Base-by-base conservation (phyloP, 139 green algal genomes). In the Haematococcus sp. region DNA sequence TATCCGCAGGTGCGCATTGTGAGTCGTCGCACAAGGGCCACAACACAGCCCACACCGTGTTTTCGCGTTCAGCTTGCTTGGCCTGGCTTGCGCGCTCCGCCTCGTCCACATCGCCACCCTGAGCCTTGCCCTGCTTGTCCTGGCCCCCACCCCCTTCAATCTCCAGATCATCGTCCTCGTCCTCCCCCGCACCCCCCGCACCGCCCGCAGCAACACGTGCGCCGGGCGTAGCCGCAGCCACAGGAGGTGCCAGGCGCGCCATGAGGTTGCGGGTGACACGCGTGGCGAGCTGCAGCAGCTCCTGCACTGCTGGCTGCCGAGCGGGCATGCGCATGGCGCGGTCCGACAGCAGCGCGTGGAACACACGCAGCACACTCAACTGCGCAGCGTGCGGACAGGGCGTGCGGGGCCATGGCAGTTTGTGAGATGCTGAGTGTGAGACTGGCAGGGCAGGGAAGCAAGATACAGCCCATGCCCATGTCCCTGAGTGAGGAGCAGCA, bases 351-450 rank as follows among this genome's bases (percentile, higher is more conserved):
- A 95, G 67, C 44, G 69, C 34, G 68, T 94, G 81, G 68, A 94
- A 92, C 35, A 92, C 68, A 11, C 90, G 87, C 70, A 95, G 80
- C 40, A 94, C 80, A 9, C 84, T 91, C 54, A 95, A 67, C 89
- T 95, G 88, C 75, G 64, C n/a, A n/a, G n/a, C n/a, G n/a, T n/a
- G n/a, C n/a, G n/a, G n/a, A n/a, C n/a, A n/a, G n/a, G n/a, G n/a
- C n/a, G n/a, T n/a, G n/a, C 40, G 40, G 40, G 40, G 40, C 7
- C 40, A 49, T 49, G 40, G 40, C 7, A 11, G 40, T 7, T 49
- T 49, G 40, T n/a, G n/a, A n/a, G n/a, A n/a, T n/a, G n/a, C n/a
- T n/a, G n/a, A n/a, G n/a, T n/a, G n/a, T n/a, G 40, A 49, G 40
- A 11, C 11, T 7, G 40, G 40, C 40, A 49, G 40, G 40, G 40